Evolutionary conservation across 768 basidiomycete genomes (phyloP), one percentile per base, ranked within the genome.

Genomic region (Leucocoprinus birnbaumii): DNA sequence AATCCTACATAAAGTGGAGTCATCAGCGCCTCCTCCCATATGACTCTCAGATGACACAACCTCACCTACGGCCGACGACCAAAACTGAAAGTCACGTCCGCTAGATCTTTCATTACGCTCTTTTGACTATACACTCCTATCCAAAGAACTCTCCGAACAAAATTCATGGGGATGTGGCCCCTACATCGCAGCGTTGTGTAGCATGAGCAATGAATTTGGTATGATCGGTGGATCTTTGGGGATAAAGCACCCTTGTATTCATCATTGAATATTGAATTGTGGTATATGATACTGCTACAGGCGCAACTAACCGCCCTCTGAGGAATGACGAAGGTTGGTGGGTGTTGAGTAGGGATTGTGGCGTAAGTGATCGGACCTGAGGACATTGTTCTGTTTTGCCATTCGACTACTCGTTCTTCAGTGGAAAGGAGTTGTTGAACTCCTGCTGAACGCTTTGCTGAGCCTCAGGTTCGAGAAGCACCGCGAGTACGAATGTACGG

Each of bases 401-500:
- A 62, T 19, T 51, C 48, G 1, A 46, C 45, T 47, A 55, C 9
- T 14, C 53, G 27, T 10, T 41, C 16, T 49, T 24, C 42, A 19
- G 13, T 6, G 4, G 16, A 6, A 7, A 44, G 42, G n/a, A 44
- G 24, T 26, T 21, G n/a, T 55, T 46, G 6, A 55, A 11, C 24
- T 55, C 53, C 2, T 3, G 34, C 22, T 48, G 53, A n/a, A 31
- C 53, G 16, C 44, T 48, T 1, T 3, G 4, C 19, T 55, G 53
- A 8, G 31, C 45, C 5, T 31, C 45, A 3, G 53, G 53, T 16
- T 26, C 14, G 45, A 27, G 16, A 11, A 48, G 34, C 53, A 55
- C 48, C 13, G 68, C 63, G 1, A 71, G 68, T 3, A 67, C 65
- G 63, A 73, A 73, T 66, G 68, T 72, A 50, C 70, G 66, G 53